These are phyloP conservation scores for Xylaria nigripes DNA, from an alignment of 495 filamentous ascomycete genomes.

Conservation along the genomic window DNA sequence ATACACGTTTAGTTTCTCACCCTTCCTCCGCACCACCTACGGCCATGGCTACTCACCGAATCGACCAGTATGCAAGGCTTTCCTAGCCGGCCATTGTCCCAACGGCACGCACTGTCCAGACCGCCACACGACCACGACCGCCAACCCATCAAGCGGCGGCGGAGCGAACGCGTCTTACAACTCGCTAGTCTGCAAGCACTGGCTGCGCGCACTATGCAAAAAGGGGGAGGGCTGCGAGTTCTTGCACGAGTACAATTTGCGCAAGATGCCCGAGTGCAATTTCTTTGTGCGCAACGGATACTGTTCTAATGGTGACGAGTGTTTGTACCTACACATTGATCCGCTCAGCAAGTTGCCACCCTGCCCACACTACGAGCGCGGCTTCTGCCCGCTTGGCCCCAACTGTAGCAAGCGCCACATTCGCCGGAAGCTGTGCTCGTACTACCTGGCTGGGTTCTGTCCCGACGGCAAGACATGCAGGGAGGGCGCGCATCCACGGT, in stretches of 20 bases:
- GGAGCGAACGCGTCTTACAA: constrained; percentile 40
- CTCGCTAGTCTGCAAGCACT: constrained; percentile 93
- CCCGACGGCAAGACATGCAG: constrained; percentile 73
- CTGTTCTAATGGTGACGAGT: constrained; percentile 94
- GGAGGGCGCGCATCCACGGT: constrained; percentile 72
- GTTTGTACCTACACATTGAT: constrained; percentile 89
- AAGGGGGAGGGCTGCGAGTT: constrained; percentile 95
- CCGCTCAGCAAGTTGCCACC: constrained; percentile 70
- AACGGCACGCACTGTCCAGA: constrained; percentile 68
- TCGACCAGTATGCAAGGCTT: constrained; percentile 72
- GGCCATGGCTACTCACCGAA: constrained; percentile 65
- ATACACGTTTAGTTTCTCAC: constrained; percentile 65
- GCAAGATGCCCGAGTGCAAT: constrained; percentile 95
- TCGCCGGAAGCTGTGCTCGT: constrained; percentile 65
- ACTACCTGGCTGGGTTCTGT: constrained; percentile 90
- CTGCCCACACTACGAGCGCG: constrained; percentile 91
- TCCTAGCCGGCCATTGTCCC: constrained; percentile 66
- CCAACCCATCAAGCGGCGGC: constrained; percentile 9
- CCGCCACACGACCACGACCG: constrained; percentile 25
- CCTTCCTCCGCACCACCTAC: constrained; percentile 65
- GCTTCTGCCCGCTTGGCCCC: constrained; percentile 87
- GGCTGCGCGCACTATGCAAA: constrained; percentile 93
- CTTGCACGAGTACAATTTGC: constrained; percentile 94
- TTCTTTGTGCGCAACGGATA: constrained; percentile 83
- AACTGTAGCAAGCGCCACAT: constrained; percentile 82